Percentiles rank a stretch among this genome's conserved stretches.
Conservation (phyloP, 176 grass and related monocot species). For the Carex parvula region DNA sequence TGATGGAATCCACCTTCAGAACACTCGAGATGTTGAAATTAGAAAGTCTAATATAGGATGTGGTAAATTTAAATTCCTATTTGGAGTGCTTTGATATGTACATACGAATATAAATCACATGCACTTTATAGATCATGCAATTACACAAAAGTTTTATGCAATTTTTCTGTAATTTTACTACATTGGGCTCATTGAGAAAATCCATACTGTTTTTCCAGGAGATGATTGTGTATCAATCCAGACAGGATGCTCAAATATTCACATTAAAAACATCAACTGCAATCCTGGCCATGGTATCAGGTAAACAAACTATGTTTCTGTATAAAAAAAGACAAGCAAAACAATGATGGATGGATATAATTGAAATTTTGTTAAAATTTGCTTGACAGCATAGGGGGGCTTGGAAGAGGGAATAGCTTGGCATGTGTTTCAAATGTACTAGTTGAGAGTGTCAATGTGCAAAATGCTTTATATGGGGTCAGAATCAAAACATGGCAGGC, state of each 20-base stretch:
- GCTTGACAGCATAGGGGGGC: slow-evolving; percentile 50
- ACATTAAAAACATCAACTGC: slow-evolving; percentile 55
- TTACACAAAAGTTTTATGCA: not conserved
- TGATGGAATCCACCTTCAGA: slow-evolving; percentile 80
- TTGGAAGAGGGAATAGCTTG: slow-evolving; percentile 55
- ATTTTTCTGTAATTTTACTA: not conserved
- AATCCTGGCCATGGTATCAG: slow-evolving; percentile 78
- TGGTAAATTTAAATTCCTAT: slow-evolving; percentile 30
- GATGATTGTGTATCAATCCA: slow-evolving; percentile 82
- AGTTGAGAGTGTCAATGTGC: slow-evolving; percentile 46
- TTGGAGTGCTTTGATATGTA: not conserved
- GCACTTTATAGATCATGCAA: not conserved
- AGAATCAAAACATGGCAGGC: slow-evolving; percentile 91
- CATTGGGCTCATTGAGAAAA: not conserved
- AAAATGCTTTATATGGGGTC: slow-evolving; percentile 62
- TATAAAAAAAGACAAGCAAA: no score
- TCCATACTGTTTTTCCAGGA: slow-evolving; percentile 25
- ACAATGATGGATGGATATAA: not conserved
- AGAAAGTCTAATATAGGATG: slow-evolving; percentile 57
- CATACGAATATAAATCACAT: not conserved
- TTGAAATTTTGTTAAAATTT: slow-evolving; percentile 7
- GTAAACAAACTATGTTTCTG: not conserved
- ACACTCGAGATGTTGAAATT: slow-evolving; percentile 57
- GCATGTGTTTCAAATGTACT: slow-evolving; percentile 66
- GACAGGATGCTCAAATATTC: slow-evolving; percentile 68